phyloP scores from a whole-genome alignment of 2,329 filamentous ascomycete genomes.

The Pseudocercospora eumusae region DNA sequence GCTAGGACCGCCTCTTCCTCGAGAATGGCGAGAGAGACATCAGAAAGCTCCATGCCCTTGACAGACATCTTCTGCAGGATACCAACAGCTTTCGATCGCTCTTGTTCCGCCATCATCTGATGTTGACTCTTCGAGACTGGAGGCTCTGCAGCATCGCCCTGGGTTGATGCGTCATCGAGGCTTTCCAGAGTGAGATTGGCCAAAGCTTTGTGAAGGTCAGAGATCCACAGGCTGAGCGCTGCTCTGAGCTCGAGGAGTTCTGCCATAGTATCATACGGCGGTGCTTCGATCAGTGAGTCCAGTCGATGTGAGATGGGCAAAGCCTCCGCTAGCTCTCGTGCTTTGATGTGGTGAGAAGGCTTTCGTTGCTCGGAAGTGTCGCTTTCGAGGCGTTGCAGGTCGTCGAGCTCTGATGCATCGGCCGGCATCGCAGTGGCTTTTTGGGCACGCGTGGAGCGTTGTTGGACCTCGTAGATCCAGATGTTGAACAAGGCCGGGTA shows the following conservation, averaged over 20 bases:
- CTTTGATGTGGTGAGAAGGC: constrained; percentile 11
- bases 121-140: constrained; percentile 13
- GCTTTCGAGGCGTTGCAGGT: constrained; percentile 2
- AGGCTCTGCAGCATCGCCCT: constrained; percentile 16
- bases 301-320: constrained; percentile 66
- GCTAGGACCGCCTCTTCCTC: background rate
- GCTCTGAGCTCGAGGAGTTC: constrained; percentile 70
- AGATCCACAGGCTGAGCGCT: constrained; percentile 73
- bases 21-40: background rate
- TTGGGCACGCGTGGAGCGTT: constrained; percentile 55
- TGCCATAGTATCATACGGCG: constrained; percentile 68
- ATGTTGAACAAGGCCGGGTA: constrained; percentile 78
- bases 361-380: constrained; percentile 36
- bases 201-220: constrained; percentile 57
- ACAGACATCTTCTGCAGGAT: constrained; percentile 18
- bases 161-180: constrained; percentile 12
- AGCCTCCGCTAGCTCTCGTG: constrained; percentile 58
- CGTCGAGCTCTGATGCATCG: constrained; percentile 14
- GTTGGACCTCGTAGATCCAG: constrained; percentile 74
- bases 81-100: constrained; percentile 22
- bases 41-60: constrained; percentile 17
- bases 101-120: constrained; percentile 10
- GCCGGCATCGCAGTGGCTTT: constrained; percentile 18
- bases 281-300: constrained; percentile 68
- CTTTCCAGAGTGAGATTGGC: constrained; percentile 1